Conservation (phyloP, 2,329 filamentous ascomycete species). For the Cercospora berteroae region DNA sequence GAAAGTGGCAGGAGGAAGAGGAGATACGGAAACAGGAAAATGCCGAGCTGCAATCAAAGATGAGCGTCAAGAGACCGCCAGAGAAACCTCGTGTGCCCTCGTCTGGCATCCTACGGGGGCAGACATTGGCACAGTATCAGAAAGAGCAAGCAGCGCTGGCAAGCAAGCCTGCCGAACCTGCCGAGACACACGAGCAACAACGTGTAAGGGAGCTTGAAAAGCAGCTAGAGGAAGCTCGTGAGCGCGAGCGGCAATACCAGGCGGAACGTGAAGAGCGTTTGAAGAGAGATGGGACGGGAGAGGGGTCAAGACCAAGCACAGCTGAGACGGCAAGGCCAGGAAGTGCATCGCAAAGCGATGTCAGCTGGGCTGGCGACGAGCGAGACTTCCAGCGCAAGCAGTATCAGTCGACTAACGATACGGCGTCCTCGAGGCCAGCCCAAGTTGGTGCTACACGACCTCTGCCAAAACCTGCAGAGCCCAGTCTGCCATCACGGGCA, state of each 20-base stretch:
- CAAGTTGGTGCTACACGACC: slow-evolving; percentile 41
- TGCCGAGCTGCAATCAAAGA: slow-evolving; percentile 64
- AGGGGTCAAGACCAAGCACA: slow-evolving; percentile 39
- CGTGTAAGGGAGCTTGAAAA: slow-evolving; percentile 78
- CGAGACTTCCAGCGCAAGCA: slow-evolving; percentile 62
- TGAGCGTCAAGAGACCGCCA: slow-evolving; percentile 64
- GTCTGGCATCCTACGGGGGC: slow-evolving; percentile 66
- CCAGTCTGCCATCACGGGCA: slow-evolving; percentile 22
- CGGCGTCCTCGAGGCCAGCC: slow-evolving; percentile 30
- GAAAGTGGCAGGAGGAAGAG: slow-evolving; percentile 73
- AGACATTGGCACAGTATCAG: slow-evolving; percentile 84
- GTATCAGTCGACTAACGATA: slow-evolving; percentile 46
- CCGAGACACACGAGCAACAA: slow-evolving; percentile 55
- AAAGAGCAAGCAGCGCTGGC: slow-evolving; percentile 57
- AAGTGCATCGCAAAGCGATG: slow-evolving; percentile 53
- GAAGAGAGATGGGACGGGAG: slow-evolving; percentile 36
- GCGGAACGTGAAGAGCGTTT: slow-evolving; percentile 56
- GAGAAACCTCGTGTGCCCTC: slow-evolving; percentile 46
- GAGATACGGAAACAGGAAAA: slow-evolving; percentile 70
- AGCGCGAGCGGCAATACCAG: slow-evolving; percentile 64
- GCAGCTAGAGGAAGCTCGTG: slow-evolving; percentile 65
- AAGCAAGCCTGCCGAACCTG: slow-evolving; percentile 38
- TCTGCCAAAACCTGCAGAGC: slow-evolving; percentile 25
- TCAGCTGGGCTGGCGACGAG: slow-evolving; percentile 66
- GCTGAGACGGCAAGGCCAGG: slow-evolving; percentile 27